A percentile compares a stretch with the other conserved stretches of the same genome.
These are phyloP conservation scores for Penicillium sp. DNA, from an alignment of 2,329 filamentous ascomycete genomes.

Conservation along the genomic window DNA sequence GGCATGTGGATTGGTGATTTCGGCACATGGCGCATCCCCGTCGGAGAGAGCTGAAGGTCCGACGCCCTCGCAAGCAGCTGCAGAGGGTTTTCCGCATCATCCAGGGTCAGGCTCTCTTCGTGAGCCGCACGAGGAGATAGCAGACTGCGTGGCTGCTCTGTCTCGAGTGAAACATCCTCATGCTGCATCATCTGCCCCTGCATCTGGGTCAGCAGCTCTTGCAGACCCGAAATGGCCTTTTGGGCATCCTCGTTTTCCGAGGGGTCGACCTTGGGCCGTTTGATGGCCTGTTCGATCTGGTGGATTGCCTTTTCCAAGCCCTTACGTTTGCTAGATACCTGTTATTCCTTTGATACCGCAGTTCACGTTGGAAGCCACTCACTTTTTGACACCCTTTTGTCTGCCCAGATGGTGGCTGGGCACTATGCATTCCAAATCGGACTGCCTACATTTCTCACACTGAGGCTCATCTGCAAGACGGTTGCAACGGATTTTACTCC, in stretches of 20 bases:
- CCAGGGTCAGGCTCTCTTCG: slow-evolving; percentile 61
- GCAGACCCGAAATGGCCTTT: slow-evolving; percentile 47
- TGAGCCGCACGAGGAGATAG: slow-evolving; percentile 27
- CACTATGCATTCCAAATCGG: slow-evolving; percentile 64
- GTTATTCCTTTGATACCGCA: slow-evolving; percentile 11
- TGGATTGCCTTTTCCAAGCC: slow-evolving; percentile 73
- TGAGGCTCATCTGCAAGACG: slow-evolving; percentile 54
- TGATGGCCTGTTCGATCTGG: slow-evolving; percentile 71
- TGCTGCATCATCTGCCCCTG: slow-evolving; percentile 41
- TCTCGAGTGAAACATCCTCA: slow-evolving; percentile 36
- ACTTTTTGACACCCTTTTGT: slow-evolving; percentile 79
- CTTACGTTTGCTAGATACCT: slow-evolving; percentile 63
- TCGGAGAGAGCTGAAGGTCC: slow-evolving; percentile 61
- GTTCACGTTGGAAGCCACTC: slow-evolving; percentile 27
- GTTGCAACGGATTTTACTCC: slow-evolving; percentile 70
- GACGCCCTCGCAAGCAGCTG: slow-evolving; percentile 73
- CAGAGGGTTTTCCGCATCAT: slow-evolving; percentile 74
- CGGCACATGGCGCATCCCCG: slow-evolving; percentile 24
- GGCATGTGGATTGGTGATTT: slow-evolving; percentile 28
- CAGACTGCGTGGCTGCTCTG: slow-evolving; percentile 23
- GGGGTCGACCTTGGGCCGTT: slow-evolving; percentile 54
- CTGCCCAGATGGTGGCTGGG: slow-evolving; percentile 73
- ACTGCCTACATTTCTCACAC: slow-evolving; percentile 64
- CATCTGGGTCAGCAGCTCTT: slow-evolving; percentile 54
- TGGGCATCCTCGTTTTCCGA: slow-evolving; percentile 46